A percentile compares a stretch with the other conserved stretches of the same genome.
Evolutionary conservation across 176 grass and related monocot genomes (phyloP).

Genomic region (Bothriochloa decipiens): DNA sequence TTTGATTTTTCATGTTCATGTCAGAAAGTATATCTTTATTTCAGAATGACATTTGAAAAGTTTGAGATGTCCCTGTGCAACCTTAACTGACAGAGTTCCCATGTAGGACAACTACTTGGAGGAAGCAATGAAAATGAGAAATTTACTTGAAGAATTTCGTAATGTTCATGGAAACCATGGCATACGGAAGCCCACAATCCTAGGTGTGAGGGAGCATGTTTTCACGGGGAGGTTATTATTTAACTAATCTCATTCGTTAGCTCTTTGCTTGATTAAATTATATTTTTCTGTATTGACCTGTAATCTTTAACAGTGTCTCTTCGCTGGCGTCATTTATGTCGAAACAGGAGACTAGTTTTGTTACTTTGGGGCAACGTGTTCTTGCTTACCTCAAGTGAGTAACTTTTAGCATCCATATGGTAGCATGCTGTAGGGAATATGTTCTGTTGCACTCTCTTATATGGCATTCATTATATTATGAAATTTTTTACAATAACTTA

Average conservation of each 20-base stretch:
- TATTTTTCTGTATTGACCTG: conserved; percentile 14
- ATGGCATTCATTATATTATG: neutral
- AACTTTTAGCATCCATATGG: conserved; percentile 33
- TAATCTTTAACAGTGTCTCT: conserved; percentile 71
- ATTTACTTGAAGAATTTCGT: conserved; percentile 91
- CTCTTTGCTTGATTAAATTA: conserved; percentile 38
- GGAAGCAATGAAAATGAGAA: conserved; percentile 98
- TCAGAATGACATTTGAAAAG: neutral
- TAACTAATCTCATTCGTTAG: conserved; percentile 34
- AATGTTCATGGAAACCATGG: conserved; percentile 59
- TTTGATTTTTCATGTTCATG: conserved; percentile 23
- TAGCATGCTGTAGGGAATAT: conserved; percentile 33
- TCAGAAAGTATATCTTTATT: neutral
- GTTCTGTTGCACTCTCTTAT: neutral
- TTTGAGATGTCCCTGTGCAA: conserved; percentile 23
- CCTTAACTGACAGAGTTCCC: conserved; percentile 31
- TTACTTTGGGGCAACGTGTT: conserved; percentile 97
- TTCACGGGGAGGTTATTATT: conserved; percentile 88
- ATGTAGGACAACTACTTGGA: conserved; percentile 92
- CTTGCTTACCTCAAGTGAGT: conserved; percentile 96
- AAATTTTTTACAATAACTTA: neutral
- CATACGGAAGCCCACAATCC: conserved; percentile 73
- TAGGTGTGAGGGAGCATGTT: conserved; percentile 95
- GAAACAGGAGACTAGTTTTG: conserved; percentile 97
- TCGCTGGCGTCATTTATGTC: conserved; percentile 97